phyloP scores from a whole-genome alignment of 179 eudicot species.

The Silene noctiflora region DNA sequence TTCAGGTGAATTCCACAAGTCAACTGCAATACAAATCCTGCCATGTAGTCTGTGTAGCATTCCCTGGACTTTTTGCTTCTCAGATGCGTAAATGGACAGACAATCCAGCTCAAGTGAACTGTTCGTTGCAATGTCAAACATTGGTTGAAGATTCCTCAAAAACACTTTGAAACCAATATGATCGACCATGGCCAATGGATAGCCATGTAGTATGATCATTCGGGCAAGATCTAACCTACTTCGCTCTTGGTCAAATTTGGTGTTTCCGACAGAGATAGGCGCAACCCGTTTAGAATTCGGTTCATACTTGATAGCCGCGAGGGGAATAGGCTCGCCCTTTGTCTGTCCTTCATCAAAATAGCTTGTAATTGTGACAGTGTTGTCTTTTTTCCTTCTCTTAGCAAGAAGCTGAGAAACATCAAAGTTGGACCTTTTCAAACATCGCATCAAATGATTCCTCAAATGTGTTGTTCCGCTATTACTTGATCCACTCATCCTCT shows the following conservation, averaged over 20 bases:
- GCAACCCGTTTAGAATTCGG: constrained; percentile 66
- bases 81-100: constrained; percentile 59
- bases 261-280: constrained; percentile 34
- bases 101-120: constrained; percentile 65
- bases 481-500: constrained; percentile 92
- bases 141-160: constrained; percentile 84
- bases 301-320: constrained; percentile 53
- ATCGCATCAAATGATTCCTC: constrained; percentile 89
- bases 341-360: constrained; percentile 53
- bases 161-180: constrained; percentile 80
- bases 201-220: constrained; percentile 93
- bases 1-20: constrained; percentile 72
- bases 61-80: constrained; percentile 66
- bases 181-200: constrained; percentile 84
- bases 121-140: constrained; percentile 57
- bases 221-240: constrained; percentile 80
- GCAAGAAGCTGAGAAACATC: constrained; percentile 88
- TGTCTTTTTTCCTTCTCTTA: constrained; percentile 80
- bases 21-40: constrained; percentile 70
- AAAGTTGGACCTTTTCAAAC: constrained; percentile 77
- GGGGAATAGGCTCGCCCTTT: constrained; percentile 56
- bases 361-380: constrained; percentile 40
- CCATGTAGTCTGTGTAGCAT: constrained; percentile 52
- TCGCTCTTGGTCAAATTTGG: constrained; percentile 82
- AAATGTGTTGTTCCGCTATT: constrained; percentile 96